phyloP scores from a whole-genome alignment of 495 filamentous ascomycete genomes.

The Annulohypoxylon moriforme region DNA sequence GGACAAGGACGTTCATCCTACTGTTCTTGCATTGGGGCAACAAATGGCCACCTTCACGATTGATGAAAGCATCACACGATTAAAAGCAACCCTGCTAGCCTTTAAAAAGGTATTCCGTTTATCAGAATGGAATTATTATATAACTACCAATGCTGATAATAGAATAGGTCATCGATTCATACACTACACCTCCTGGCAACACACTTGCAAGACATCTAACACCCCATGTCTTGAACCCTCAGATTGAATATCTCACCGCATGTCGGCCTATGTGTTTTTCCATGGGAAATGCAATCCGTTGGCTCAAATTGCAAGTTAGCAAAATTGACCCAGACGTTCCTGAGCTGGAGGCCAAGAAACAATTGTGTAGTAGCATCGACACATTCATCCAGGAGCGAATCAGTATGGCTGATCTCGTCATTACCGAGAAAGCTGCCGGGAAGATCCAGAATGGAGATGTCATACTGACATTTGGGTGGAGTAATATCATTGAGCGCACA shows the following conservation, averaged over 20 bases:
- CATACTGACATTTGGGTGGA: conserved; percentile 90
- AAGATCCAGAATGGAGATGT: conserved; percentile 82
- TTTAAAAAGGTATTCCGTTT: conserved; percentile 79
- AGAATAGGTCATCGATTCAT: conserved; percentile 84
- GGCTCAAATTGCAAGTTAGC: conserved; percentile 88
- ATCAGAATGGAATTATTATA: conserved; percentile 14
- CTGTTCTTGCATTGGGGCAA: conserved; percentile 84
- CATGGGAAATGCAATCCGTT: conserved; percentile 95
- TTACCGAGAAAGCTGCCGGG: conserved; percentile 75
- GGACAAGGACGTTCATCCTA: conserved; percentile 89
- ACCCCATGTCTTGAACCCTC: conserved; percentile 88
- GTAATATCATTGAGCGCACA: conserved; percentile 82
- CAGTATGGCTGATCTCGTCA: conserved; percentile 84
- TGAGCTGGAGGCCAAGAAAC: conserved; percentile 79
- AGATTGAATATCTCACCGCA: conserved; percentile 92
- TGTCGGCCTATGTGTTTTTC: conserved; percentile 92
- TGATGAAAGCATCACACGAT: conserved; percentile 88
- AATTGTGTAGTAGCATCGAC: conserved; percentile 84
- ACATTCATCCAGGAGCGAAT: conserved; percentile 90
- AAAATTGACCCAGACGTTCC: conserved; percentile 84
- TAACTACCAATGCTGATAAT: conserved; percentile 6
- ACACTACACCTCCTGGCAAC: conserved; percentile 84
- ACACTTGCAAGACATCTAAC: conserved; percentile 91
- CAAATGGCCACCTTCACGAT: conserved; percentile 91
- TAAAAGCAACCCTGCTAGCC: conserved; percentile 85